Percentiles rank a stretch among this genome's conserved stretches.
Conservation (phyloP, 169 alveolate species). For the Plasmodium yoelii region DNA sequence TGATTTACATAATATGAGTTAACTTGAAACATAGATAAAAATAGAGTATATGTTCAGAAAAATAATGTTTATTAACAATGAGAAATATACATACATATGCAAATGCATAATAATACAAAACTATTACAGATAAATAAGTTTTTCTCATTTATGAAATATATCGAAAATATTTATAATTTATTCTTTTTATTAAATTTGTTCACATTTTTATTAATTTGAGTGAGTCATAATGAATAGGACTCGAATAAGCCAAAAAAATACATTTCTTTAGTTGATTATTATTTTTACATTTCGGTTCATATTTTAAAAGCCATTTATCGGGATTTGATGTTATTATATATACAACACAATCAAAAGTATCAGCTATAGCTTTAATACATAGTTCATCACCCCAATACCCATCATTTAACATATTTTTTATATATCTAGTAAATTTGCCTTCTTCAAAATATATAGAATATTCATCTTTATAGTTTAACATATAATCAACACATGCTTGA, state of each 20-base stretch:
- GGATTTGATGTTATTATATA: constrained; percentile 81
- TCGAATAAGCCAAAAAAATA: constrained; percentile 79
- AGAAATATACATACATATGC: too few species aligned
- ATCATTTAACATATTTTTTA: constrained; percentile 74
- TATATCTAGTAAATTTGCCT: constrained; percentile 32
- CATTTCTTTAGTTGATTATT: constrained; percentile 48
- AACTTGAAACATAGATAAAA: too few species aligned
- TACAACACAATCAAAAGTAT: constrained; percentile 79
- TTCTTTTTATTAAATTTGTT: not conserved
- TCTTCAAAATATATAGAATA: constrained; percentile 78
- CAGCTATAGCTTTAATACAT: constrained; percentile 82
- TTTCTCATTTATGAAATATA: too few species aligned
- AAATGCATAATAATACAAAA: too few species aligned
- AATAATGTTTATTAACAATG: too few species aligned
- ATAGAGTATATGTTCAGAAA: too few species aligned
- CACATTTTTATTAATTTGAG: constrained; percentile 75
- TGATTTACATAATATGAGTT: too few species aligned
- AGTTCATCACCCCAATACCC: constrained; percentile 87
- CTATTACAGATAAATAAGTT: too few species aligned
- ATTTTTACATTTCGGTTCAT: constrained; percentile 60
- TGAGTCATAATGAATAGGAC: constrained; percentile 82
- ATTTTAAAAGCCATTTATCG: constrained; percentile 80
- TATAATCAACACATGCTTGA: constrained; percentile 73
- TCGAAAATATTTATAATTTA: too few species aligned
- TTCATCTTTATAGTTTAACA: constrained; percentile 68